Evolutionary conservation across 345 rosid species (phyloP).

Genomic region (Moringa oleifera): DNA sequence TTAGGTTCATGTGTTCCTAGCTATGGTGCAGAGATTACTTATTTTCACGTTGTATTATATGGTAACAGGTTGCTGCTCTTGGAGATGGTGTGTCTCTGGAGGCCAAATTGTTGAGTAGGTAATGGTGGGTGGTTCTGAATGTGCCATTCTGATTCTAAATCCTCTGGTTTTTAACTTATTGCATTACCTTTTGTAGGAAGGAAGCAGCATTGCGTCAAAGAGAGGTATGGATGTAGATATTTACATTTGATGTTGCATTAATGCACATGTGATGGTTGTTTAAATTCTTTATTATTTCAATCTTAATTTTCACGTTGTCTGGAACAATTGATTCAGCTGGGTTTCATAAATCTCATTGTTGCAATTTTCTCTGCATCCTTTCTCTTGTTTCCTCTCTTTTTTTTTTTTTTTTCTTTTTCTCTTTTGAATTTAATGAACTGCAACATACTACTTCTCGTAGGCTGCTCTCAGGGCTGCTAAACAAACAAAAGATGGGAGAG

Average conservation of each 20-base stretch:
- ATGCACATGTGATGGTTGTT: too few species aligned
- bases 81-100: conserved; percentile 97
- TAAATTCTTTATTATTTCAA: background rate
- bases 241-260: background rate
- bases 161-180: conserved; percentile 3
- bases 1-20: background rate
- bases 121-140: conserved; percentile 18
- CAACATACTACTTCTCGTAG: conserved; percentile 33
- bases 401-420: background rate
- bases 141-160: conserved; percentile 15
- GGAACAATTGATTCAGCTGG: background rate
- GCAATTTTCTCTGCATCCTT: background rate
- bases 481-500: conserved; percentile 67
- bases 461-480: conserved; percentile 90
- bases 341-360: background rate
- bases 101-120: conserved; percentile 92
- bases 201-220: conserved; percentile 88
- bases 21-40: background rate
- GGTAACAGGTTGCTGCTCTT: conserved; percentile 81
- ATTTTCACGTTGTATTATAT: conserved; percentile 16
- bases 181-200: conserved; percentile 43
- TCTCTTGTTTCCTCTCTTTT: background rate
- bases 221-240: conserved; percentile 45
- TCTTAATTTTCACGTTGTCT: conserved; percentile 1
- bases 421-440: conserved; percentile 8